Base-by-base conservation (phyloP, 2,329 filamentous ascomycete genomes). In the Colletotrichum tropicicola region DNA sequence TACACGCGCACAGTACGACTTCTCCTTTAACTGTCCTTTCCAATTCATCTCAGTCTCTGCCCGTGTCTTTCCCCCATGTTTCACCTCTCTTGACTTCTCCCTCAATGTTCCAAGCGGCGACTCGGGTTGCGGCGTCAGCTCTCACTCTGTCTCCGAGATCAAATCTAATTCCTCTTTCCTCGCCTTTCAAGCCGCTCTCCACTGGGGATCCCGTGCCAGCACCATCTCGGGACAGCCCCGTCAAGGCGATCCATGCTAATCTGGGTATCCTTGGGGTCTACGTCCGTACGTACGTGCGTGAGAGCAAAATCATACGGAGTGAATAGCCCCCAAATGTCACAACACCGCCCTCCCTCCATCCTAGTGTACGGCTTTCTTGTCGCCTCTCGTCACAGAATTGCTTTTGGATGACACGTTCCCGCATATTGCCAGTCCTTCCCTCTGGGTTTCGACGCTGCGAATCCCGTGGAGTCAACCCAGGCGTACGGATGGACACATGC, bases 101-200 rank as follows among this genome's bases (percentile, higher is more conserved):
- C n/a, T 35, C 21, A 23, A 9, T 8, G 28, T 47, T 23, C 54
- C 41, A 39, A 23, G 6, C 15, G 44, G 41, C 13, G 19, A 43
- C 25, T 51, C 23, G 13, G 12, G 9, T 10, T 32, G 12, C 17
- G 35, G 39, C 15, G 28, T 35, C n/a, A 21, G 8, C 25, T 25
- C 21, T 19, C 37, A 21, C 19, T 39, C 15, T 30, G 28, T 44
- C 23, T 44, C 49, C 49, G 30, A 44, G 39, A 41, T 27, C 13
- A 39, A 44, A 23, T 54, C 28, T 61, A 27, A 45, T 61, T 49
- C 35, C 61, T 65, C 57, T 55, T 65, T 65, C 21, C 61, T 65
- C 61, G 5, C 37, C 61, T 41, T 25, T 27, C n/a, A 30, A 41
- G 32, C 32, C 39, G 28, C 41, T 55, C 21, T 35, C 17, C 49